Base-by-base conservation (phyloP, 179 eudicot species). In the Corrigiola litoralis region DNA sequence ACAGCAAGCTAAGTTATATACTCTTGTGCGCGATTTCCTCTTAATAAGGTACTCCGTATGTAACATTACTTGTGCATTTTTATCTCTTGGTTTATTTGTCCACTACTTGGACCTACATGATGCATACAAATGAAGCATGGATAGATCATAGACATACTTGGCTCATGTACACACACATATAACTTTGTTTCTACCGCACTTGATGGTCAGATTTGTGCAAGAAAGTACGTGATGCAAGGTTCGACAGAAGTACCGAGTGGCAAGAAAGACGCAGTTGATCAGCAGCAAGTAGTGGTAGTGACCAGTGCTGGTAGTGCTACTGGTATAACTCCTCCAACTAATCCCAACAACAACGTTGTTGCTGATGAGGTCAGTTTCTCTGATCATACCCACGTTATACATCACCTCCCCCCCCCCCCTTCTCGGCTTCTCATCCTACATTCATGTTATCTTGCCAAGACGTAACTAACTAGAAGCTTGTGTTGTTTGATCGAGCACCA, bases 281-380 rank as follows among this genome's bases (percentile, higher is more conserved):
- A 18, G 37, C 61, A 57, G 37, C 45, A 16, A 23, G 63, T 24
- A 14, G 21, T 58, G 14, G 29, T 33, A 17, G 40, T 28, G 3
- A 29, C 25, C 14, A 25, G 18, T 8, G 47, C n/a, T 9, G 12
- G 0, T 54, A 17, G 54, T 32, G 32, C 46, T 25, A 52, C 24
- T n/a, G 70, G 20, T 1, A 16, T 32, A 13, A 14, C 37, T 13
- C 40, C 59, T 5, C 16, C 76, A 33, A 59, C 54, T 32, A 58
- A 42, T 31, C 41, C 62, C 2, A 41, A 27, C 67, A 29, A 68
- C 65, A 48, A 45, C 65, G 67, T 52, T 58, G 17, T 44, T 69
- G 49, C 8, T 38, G 44, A 69, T 50, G 71, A 75, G 70, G 78
- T 75, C 14, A 64, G 67, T 58, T 21, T 63, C 40, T 1, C 12